Evolutionary conservation across 179 eudicot species (phyloP).

Genomic region (Spergularia azorica): DNA sequence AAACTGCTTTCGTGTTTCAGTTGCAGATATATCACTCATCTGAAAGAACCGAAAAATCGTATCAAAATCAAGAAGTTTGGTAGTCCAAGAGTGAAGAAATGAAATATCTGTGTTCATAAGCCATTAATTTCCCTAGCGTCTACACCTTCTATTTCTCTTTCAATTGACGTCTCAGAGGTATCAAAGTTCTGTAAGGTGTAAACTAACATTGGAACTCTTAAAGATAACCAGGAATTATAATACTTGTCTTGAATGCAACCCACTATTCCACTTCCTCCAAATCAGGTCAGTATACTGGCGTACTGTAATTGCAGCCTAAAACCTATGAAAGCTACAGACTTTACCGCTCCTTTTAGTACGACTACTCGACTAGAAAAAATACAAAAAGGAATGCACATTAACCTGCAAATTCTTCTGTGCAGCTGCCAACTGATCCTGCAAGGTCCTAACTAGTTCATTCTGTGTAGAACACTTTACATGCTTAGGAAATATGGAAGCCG

Average conservation of each 20-base stretch:
- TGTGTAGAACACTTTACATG: conserved; percentile 74
- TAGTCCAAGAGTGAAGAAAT: neutral
- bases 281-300: neutral
- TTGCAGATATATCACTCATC: conserved; percentile 70
- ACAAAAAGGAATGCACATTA: conserved; percentile 11
- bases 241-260: no score
- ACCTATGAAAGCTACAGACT: neutral
- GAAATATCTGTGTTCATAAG: neutral
- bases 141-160: neutral
- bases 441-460: conserved; percentile 55
- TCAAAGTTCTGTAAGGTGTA: neutral
- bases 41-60: conserved; percentile 30
- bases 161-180: neutral
- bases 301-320: no score
- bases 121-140: neutral
- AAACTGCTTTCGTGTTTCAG: conserved; percentile 63
- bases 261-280: neutral
- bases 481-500: conserved; percentile 20
- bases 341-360: neutral
- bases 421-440: conserved; percentile 67
- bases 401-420: conserved; percentile 82
- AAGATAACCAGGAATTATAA: neutral
- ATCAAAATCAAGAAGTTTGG: neutral
- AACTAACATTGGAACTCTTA: neutral
- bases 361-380: neutral